Base-by-base conservation (phyloP, 1,284 basidiomycete genomes). In the Wallemia mellicola region DNA sequence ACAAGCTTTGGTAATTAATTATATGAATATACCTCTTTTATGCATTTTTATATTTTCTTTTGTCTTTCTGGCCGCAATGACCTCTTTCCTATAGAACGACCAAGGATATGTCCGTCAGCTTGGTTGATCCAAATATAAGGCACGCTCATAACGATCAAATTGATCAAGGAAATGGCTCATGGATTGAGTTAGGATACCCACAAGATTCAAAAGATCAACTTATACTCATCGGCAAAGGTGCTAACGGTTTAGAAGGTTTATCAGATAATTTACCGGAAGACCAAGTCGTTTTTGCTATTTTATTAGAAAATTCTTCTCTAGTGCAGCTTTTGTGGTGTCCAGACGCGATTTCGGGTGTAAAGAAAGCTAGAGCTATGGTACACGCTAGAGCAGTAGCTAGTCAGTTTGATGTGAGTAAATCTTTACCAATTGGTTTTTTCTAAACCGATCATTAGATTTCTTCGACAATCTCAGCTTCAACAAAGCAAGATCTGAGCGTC, bases 1-100 rank as follows among this genome's bases (percentile, higher is more conserved):
- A 59, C 59, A 24, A 64, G 61, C 5, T 48, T 48, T 48, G 38
- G 38, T 17, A 48, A 48, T n/a, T 48, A 48, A 48, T n/a, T 48
- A 3, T 17, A 48, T 48, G n/a, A 11, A 48, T 48, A 48, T 48
- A 48, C 38, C 38, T 32, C 30, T 32, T 19, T 32, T 32, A n/a
- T 32, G 30, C 7, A 32, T 32, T 19, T 19, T 19, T 19, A 32
- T n/a, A 32, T 32, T 32, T 32, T 32, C 30, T 9, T 32, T 19
- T 32, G 7, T 32, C 19, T 32, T 32, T 32, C 30, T 17, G 17
- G 22, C 5, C 38, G 38, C 38, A 15, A 7, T 15, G 38, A 48
- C 38, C 38, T 48, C 38, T 48, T 11, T n/a, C 3, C 38, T n/a
- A 17, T 22, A 48, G 9, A 5, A 48, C 38, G 5, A 11, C 22